Conservation (phyloP, 371 early-diverging fungal genomes). For the Mortierella sp. region DNA sequence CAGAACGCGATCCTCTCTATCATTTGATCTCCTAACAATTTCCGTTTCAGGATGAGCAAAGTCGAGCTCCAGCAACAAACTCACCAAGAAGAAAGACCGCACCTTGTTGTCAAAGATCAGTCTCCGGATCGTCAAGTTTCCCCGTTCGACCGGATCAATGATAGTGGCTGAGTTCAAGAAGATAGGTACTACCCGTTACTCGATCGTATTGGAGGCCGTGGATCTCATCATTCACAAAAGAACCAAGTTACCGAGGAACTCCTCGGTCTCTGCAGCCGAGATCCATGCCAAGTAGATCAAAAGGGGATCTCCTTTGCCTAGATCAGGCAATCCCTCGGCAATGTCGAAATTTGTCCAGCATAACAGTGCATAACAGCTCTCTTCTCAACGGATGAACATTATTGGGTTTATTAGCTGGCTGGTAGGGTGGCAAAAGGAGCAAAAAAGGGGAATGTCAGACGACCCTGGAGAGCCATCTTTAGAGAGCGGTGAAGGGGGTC, state of each 20-base stretch:
- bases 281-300: no score
- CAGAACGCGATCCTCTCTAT: no score
- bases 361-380: no score
- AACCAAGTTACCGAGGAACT: neutral
- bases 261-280: neutral
- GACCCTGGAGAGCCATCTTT: no score
- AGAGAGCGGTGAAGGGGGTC: no score
- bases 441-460: no score
- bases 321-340: no score
- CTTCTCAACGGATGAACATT: no score
- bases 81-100: neutral
- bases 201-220: constrained; percentile 26
- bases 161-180: constrained; percentile 29
- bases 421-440: neutral
- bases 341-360: no score
- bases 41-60: neutral
- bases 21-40: no score
- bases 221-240: neutral
- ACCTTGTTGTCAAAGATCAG: constrained; percentile 16
- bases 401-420: no score
- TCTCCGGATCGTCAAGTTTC: constrained; percentile 34
- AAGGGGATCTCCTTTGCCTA: no score
- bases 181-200: constrained; percentile 33
- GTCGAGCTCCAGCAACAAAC: neutral
- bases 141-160: constrained; percentile 23